phyloP scores from a whole-genome alignment of 805 yeast species.

The Hemisphaericaspora nanyangensis region DNA sequence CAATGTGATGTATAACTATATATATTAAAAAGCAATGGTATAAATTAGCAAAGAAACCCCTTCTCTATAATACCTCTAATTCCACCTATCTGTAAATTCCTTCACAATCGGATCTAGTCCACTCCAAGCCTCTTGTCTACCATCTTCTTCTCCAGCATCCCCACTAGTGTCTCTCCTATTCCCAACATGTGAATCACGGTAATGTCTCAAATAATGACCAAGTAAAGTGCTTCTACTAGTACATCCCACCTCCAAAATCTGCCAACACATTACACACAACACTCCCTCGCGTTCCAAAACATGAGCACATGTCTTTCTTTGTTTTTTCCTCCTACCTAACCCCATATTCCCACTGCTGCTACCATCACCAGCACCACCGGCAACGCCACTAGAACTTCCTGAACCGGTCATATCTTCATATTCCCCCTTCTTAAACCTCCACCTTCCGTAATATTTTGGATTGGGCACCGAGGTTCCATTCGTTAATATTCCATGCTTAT shows the following conservation, averaged over 20 bases:
- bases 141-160: not conserved
- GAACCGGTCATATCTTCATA: constrained; percentile 10
- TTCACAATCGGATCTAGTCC: not conserved
- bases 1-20: too few species aligned
- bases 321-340: constrained; percentile 8
- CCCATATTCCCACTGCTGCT: constrained; percentile 18
- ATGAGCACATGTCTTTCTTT: constrained; percentile 10
- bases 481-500: constrained; percentile 32
- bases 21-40: too few species aligned
- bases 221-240: constrained; percentile 9
- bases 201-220: constrained; percentile 11
- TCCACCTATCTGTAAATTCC: not conserved
- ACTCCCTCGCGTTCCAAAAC: constrained; percentile 9
- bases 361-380: too few species aligned
- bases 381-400: too few species aligned
- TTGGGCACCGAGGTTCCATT: constrained; percentile 29
- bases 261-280: constrained; percentile 9
- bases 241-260: constrained; percentile 9
- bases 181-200: constrained; percentile 11
- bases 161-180: constrained; percentile 4
- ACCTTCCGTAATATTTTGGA: constrained; percentile 25
- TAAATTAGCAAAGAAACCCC: too few species aligned
- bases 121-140: not conserved
- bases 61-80: too few species aligned
- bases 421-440: constrained; percentile 19